phyloP scores from a whole-genome alignment of 805 yeast species.

The Lipomyces oligophaga region DNA sequence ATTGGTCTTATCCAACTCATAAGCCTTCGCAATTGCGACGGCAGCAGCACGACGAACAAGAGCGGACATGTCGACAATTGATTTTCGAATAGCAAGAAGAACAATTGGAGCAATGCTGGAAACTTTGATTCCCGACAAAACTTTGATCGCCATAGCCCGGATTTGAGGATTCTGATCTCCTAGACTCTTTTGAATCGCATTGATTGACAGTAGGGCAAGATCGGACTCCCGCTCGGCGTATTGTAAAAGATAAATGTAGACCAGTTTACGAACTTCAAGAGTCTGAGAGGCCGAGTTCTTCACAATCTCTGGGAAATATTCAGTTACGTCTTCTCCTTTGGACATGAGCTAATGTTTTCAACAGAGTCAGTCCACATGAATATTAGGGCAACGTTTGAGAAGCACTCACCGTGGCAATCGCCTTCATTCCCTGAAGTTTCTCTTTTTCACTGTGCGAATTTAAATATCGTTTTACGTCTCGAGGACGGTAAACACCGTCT shows the following conservation, averaged over 20 bases:
- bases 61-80: conserved; percentile 67
- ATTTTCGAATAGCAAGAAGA: conserved; percentile 64
- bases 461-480: conserved; percentile 61
- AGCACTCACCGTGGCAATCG: conserved; percentile 43
- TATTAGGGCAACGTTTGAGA: not conserved
- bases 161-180: conserved; percentile 63
- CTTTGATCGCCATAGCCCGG: conserved; percentile 70
- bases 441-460: conserved; percentile 69
- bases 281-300: conserved; percentile 74
- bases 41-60: conserved; percentile 77
- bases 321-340: conserved; percentile 42
- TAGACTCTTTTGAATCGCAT: conserved; percentile 82
- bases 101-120: conserved; percentile 79
- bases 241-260: conserved; percentile 65
- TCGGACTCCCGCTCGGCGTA: conserved; percentile 85
- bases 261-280: conserved; percentile 66
- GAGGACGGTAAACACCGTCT: conserved; percentile 55
- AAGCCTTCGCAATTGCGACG: conserved; percentile 62
- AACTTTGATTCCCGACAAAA: conserved; percentile 78
- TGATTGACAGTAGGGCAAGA: conserved; percentile 81
- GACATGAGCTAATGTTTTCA: conserved; percentile 31
- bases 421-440: conserved; percentile 55
- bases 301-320: conserved; percentile 78
- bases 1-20: conserved; percentile 44
- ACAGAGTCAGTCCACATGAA: not conserved